A percentile compares a stretch with the other conserved stretches of the same genome.
These are phyloP conservation scores for Saccharomyces cerevisiae DNA, from an alignment of 805 yeast genomes.

Conservation along the genomic window DNA sequence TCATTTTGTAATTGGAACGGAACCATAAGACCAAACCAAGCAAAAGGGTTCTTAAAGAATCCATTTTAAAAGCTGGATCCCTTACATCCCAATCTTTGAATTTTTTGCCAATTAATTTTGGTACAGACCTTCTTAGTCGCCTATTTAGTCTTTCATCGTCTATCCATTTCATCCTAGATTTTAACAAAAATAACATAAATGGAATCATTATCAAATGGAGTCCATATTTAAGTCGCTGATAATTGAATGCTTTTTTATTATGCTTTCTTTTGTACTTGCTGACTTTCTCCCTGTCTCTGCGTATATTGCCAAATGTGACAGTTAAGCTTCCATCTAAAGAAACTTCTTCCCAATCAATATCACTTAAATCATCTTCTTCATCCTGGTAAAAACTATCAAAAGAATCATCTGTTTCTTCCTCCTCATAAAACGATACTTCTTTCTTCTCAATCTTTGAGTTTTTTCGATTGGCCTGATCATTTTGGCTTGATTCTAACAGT, in stretches of 20 bases:
- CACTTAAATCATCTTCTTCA: constrained; percentile 2
- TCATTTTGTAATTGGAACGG: constrained; percentile 18
- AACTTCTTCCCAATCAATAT: constrained; percentile 27
- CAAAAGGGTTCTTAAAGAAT: constrained; percentile 12
- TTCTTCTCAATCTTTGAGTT: not conserved
- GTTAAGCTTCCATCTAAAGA: constrained; percentile 7
- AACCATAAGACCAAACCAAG: constrained; percentile 24
- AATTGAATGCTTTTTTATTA: constrained; percentile 1
- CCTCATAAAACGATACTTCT: not conserved
- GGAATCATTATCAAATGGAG: constrained; percentile 18
- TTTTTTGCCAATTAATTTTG: constrained; percentile 17
- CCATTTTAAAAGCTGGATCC: not conserved
- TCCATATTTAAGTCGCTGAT: constrained; percentile 12
- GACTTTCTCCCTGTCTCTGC: not conserved
- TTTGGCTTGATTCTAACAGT: not conserved
- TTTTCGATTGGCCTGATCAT: not conserved
- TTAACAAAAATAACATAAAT: constrained; percentile 10
- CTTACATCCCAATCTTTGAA: constrained; percentile 7
- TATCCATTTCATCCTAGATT: constrained; percentile 9
- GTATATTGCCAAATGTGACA: not conserved
- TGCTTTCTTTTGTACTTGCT: not conserved
- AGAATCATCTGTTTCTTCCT: not conserved
- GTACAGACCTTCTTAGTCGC: constrained; percentile 18
- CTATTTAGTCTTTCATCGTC: constrained; percentile 14
- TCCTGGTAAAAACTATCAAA: not conserved